These are phyloP conservation scores for Xylariales sp. DNA, from an alignment of 2,329 filamentous ascomycete genomes.

Conservation along the genomic window DNA sequence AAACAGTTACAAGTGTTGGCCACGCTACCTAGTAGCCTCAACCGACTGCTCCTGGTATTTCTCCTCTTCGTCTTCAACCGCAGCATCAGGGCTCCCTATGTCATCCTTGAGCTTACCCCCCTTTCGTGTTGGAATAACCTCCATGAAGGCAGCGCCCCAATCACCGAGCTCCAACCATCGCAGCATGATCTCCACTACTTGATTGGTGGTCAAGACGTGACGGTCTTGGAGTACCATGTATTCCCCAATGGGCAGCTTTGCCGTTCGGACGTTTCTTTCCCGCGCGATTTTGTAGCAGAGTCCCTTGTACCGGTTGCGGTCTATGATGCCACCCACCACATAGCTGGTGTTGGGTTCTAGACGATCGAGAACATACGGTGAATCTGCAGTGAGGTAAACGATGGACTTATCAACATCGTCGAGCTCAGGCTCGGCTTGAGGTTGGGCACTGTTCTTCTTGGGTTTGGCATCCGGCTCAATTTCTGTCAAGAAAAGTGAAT, in stretches of 20 bases:
- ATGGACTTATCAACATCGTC: conserved; percentile 42
- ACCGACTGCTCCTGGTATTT: conserved; percentile 10
- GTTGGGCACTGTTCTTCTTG: conserved; percentile 22
- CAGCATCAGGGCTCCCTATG: conserved; percentile 13
- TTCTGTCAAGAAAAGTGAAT: conserved; percentile 28
- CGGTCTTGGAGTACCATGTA: conserved; percentile 88
- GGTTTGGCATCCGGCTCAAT: conserved; percentile 25
- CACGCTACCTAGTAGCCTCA: too few relatives aligned
- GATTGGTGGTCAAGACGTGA: conserved; percentile 85
- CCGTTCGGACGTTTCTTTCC: conserved; percentile 74
- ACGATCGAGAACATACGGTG: conserved; percentile 74
- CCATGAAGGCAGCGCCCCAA: conserved; percentile 85
- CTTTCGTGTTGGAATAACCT: conserved; percentile 87
- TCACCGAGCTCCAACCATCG: conserved; percentile 86
- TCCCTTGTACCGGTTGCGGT: conserved; percentile 94
- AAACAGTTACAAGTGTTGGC: too few relatives aligned
- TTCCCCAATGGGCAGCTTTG: conserved; percentile 89
- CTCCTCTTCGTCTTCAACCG: conserved; percentile 9
- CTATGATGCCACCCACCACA: conserved; percentile 89
- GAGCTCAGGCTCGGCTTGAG: conserved; percentile 20
- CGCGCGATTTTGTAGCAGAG: conserved; percentile 82
- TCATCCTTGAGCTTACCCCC: conserved; percentile 61
- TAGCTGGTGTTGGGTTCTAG: conserved; percentile 88
- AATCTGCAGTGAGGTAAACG: conserved; percentile 89
- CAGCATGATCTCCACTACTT: conserved; percentile 95